Percentiles rank a stretch among this genome's conserved stretches.
Evolutionary conservation across 1,284 basidiomycete genomes (phyloP).

Genomic region (Boletus austroedulis): DNA sequence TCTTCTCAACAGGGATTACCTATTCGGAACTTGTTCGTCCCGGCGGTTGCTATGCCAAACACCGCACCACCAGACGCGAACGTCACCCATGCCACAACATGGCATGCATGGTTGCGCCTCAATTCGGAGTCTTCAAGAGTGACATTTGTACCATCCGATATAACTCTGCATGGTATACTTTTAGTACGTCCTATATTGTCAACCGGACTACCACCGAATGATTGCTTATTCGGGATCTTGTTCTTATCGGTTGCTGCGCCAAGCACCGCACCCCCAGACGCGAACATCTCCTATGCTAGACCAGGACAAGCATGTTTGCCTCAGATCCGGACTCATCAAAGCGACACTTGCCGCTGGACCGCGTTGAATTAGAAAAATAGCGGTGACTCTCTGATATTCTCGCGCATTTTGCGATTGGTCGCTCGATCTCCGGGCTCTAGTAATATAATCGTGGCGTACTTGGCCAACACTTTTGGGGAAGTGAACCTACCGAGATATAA

Average conservation of each 20-base stretch:
- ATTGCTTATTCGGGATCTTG: neutral
- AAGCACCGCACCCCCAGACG: neutral
- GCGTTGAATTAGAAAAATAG: slow-evolving; percentile 21
- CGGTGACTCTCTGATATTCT: neutral
- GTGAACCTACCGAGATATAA: slow-evolving; percentile 16
- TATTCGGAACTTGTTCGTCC: too few species aligned
- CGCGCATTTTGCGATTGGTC: slow-evolving; percentile 27
- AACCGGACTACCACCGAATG: too few species aligned
- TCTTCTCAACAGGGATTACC: too few species aligned
- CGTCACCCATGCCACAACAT: too few species aligned
- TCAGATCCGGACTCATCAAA: neutral
- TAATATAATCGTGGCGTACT: neutral
- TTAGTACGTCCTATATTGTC: too few species aligned
- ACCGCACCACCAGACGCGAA: too few species aligned
- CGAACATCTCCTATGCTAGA: slow-evolving; percentile 2
- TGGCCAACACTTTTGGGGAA: neutral
- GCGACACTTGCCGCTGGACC: neutral
- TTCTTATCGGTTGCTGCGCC: slow-evolving; percentile 1
- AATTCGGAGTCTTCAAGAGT: too few species aligned
- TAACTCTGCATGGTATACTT: too few species aligned
- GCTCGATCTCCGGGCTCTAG: neutral
- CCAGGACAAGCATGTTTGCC: neutral
- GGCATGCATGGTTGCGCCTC: too few species aligned
- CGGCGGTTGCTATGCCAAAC: too few species aligned
- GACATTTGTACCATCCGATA: too few species aligned